Conservation (phyloP, 768 basidiomycete genomes). For the Xanthoconium stramineum region DNA sequence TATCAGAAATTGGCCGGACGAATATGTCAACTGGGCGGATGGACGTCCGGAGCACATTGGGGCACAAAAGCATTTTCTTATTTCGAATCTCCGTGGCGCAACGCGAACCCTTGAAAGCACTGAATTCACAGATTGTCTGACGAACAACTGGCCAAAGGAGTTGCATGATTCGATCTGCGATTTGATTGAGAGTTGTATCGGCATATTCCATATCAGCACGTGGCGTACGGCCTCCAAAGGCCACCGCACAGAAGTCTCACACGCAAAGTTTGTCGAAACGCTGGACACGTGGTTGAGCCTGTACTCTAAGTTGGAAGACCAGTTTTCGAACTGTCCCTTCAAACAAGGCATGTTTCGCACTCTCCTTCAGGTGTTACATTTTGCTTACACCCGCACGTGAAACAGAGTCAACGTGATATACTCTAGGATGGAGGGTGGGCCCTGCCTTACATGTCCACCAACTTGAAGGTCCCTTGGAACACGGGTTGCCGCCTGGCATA, state of each 20-base stretch:
- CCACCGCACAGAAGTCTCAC: neutral
- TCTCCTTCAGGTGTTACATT: too few relatives aligned
- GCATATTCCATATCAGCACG: neutral
- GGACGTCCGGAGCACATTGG: neutral
- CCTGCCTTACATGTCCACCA: too few relatives aligned
- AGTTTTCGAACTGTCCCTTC: slow-evolving; percentile 4
- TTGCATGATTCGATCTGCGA: neutral
- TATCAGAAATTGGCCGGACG: neutral
- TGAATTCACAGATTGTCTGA: too few relatives aligned
- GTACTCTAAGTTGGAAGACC: neutral
- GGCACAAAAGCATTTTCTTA: too few relatives aligned
- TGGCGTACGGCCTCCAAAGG: neutral
- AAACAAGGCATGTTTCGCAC: neutral
- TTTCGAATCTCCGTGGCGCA: too few relatives aligned
- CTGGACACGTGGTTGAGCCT: neutral
- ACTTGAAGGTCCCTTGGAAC: too few relatives aligned
- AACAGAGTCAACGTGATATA: neutral
- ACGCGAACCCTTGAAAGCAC: too few relatives aligned
- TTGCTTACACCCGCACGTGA: neutral
- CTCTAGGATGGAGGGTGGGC: neutral
- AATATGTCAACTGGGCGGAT: neutral
- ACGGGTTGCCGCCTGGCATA: too few relatives aligned
- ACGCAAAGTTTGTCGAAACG: neutral
- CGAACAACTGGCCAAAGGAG: too few relatives aligned
- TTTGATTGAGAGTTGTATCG: neutral